Evolutionary conservation across 805 yeast genomes (phyloP), one percentile per base, ranked within the genome.

Genomic region (Kluyveromyces siamensis): DNA sequence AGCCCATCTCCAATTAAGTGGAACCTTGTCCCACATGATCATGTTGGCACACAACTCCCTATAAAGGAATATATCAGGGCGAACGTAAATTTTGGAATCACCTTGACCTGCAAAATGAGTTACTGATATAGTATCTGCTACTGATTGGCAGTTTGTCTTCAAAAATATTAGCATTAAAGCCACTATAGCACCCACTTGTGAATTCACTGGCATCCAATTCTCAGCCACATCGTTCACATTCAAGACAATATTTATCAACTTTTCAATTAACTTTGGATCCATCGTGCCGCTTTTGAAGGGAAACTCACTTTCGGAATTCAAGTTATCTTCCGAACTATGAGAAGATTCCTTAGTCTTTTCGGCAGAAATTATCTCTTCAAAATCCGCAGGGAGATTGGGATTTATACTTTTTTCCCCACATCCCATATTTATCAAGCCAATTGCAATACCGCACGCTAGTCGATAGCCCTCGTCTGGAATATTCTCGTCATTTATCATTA

Each of bases 381-480:
- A 1, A 74, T 70, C 0, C 8, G 27, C 19, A 18, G 14, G 17
- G 8, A 21, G 8, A 18, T 44, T 46, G 2, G 47, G 42, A 13
- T 21, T 42, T 13, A 45, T 17, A 18, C 44, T 38, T 21, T 46
- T 48, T 33, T 76, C 75, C 1, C 93, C 95, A 48, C 79, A 77
- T 0, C 95, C 96, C 30, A 89, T 63, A 58, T 90, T 89, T 14
- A 89, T 81, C 49, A 82, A 77, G 0, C 99, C 99, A 16, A 90
- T 66, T 0, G 96, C 80, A 40, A 91, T 77, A 0, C 99, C 99
- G 1, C 95, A 95, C 1, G 95, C 86, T 11, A 87, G 68, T 48
- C 95, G 70, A 58, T 90, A 91, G 1, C 90, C 85, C 63, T 90
- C 96, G 63, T 79, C 81, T 2, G 81, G 80, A 42, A 74, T 67